A percentile compares a stretch with the other conserved stretches of the same genome.
phyloP scores from a whole-genome alignment of 352 stramenopile species.

The Globisporangium mamillatum region DNA sequence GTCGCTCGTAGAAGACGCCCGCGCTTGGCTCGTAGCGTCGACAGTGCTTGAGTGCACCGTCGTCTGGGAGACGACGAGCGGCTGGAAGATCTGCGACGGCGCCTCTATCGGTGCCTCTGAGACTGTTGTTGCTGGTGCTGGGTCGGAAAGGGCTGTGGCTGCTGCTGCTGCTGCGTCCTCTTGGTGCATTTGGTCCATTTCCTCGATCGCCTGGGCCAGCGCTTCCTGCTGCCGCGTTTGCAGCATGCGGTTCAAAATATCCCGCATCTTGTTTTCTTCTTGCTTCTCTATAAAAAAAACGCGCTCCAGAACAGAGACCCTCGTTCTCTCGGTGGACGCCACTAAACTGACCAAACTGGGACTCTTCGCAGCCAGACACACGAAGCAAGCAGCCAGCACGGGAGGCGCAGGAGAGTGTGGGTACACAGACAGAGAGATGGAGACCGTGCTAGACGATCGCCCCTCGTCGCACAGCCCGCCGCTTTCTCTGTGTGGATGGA shows the following conservation, averaged over 20 bases:
- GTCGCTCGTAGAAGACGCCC: neutral
- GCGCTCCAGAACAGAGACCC: neutral
- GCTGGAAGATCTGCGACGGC: conserved; percentile 6
- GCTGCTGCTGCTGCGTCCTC: neutral
- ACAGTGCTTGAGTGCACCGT: neutral
- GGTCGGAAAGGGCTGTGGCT: neutral
- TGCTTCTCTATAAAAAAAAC: conserved; percentile 7
- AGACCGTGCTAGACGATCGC: neutral
- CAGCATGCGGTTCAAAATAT: conserved; percentile 9
- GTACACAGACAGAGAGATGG: neutral
- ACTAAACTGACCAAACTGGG: neutral
- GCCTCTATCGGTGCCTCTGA: neutral
- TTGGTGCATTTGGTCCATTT: neutral
- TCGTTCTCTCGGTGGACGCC: neutral
- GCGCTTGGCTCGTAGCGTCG: neutral
- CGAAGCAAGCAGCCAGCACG: neutral
- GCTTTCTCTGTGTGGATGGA: neutral
- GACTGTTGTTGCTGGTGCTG: neutral
- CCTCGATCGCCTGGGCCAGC: neutral
- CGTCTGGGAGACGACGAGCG: conserved; percentile 1
- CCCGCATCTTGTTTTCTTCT: conserved; percentile 3
- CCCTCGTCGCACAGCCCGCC: neutral
- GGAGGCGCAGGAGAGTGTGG: neutral
- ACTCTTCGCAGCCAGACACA: neutral
- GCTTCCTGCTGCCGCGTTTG: conserved; percentile 1